These are phyloP conservation scores for Populus nigra DNA, from an alignment of 345 rosid genomes.

Conservation along the genomic window DNA sequence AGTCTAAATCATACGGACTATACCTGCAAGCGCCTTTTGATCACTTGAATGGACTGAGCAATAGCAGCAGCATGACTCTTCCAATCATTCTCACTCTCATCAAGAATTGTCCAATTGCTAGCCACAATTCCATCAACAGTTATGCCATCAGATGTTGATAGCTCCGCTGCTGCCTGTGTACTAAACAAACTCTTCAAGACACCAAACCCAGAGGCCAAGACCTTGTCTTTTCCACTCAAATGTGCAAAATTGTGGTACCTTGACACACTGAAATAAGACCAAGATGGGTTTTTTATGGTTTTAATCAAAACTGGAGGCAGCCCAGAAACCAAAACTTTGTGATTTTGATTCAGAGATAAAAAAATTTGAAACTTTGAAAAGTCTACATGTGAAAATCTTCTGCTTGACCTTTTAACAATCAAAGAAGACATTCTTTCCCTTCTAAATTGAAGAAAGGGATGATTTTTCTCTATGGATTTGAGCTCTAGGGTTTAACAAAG, in stretches of 20 bases:
- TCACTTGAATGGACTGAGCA: conserved; percentile 82
- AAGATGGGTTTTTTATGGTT: conserved; percentile 4
- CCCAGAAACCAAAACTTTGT: conserved; percentile 17
- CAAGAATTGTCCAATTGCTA: conserved; percentile 69
- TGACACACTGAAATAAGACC: conserved; percentile 9
- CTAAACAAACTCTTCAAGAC: conserved; percentile 29
- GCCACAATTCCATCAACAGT: conserved; percentile 75
- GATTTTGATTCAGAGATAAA: not conserved
- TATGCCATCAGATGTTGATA: conserved; percentile 72
- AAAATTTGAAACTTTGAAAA: not conserved
- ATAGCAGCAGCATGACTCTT: conserved; percentile 90
- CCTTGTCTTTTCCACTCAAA: conserved; percentile 12
- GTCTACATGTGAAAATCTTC: not conserved
- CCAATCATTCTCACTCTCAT: conserved; percentile 85
- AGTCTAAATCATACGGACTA: not conserved
- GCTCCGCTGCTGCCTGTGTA: conserved; percentile 49
- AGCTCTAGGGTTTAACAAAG: conserved; percentile 6
- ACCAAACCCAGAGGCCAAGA: conserved; percentile 20
- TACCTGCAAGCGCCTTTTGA: conserved; percentile 94
- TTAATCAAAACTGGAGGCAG: conserved; percentile 33
- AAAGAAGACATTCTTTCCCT: conserved; percentile 21
- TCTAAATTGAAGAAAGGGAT: not conserved
- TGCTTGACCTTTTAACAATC: conserved; percentile 12
- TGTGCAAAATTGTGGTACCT: conserved; percentile 6
- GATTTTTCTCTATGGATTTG: not conserved